Evolutionary conservation across 2,329 filamentous ascomycete genomes (phyloP), one percentile per base, ranked within the genome.

Genomic region (Sarocladium oryzae): DNA sequence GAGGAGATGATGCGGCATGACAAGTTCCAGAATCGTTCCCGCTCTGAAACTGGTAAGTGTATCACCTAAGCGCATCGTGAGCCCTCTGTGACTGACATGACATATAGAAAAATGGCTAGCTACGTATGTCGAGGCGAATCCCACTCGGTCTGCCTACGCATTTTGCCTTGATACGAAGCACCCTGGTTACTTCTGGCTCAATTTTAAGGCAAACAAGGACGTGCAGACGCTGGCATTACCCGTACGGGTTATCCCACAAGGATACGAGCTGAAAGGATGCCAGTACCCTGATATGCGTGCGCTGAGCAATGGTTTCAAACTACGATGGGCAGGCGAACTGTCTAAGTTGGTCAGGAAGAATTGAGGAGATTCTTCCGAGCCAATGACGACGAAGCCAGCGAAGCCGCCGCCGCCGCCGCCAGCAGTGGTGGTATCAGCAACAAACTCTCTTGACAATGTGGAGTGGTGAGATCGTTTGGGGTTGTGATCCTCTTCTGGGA

Each of bases 301-400:
- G 46, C 74, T 99, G 56, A 96, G 92, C 76, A 99, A 99, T 70
- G 93, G 92, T 5, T 97, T 97, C 77, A 97, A 97, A 77, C 69
- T 92, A 63, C 76, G 91, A 51, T 90, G 79, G 63, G 77, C 80
- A 61, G 79, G 74, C 56, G 79, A 82, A 65, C 74, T 90, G 65
- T 75, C 76, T 54, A 87, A 84, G 67, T 76, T 85, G 77, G 67
- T 67, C 15, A 56, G 52, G 16, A 61, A 62, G 52, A 70, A 62
- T 56, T 38, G 41, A 49, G 30, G 4, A 48, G 43, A 48, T 48
- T 33, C 43, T 21, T 33, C 43, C 28, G 26, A 10, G 43, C 43
- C 43, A 33, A 32, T 18, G 18, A 33, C 16, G 8, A 15, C 26
- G 11, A 21, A 6, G 43, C 16, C n/a, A 33, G 9, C 26, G 5